phyloP scores from a whole-genome alignment of 352 stramenopile species.

The Phytophthora pistaciae region DNA sequence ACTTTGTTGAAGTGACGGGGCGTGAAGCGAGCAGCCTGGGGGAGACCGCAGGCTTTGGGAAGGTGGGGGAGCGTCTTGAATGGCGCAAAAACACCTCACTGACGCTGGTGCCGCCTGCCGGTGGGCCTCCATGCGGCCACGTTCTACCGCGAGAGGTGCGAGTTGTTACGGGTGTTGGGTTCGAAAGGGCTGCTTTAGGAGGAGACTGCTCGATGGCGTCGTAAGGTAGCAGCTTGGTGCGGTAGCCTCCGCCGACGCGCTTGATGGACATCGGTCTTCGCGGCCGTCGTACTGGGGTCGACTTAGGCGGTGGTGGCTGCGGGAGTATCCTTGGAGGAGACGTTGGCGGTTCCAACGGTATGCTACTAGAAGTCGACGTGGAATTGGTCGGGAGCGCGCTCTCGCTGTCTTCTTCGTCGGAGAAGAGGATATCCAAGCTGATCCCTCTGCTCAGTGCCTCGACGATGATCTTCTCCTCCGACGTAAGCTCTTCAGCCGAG shows the following conservation, averaged over 20 bases:
- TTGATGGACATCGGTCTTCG: slow-evolving; percentile 45
- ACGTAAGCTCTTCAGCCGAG: neutral
- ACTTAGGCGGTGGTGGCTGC: slow-evolving; percentile 22
- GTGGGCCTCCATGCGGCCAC: slow-evolving; percentile 7
- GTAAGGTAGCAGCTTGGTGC: slow-evolving; percentile 34
- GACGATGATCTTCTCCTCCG: slow-evolving; percentile 20
- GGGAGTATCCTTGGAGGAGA: slow-evolving; percentile 7
- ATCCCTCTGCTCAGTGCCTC: slow-evolving; percentile 44
- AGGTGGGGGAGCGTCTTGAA: slow-evolving; percentile 12
- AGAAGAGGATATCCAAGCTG: slow-evolving; percentile 72
- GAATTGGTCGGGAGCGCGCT: slow-evolving; percentile 16
- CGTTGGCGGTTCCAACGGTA: slow-evolving; percentile 9
- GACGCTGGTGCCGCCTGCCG: neutral
- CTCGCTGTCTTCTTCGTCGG: slow-evolving; percentile 44
- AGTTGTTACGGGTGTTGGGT: neutral
- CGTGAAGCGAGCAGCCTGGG: neutral
- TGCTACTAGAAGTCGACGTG: slow-evolving; percentile 18
- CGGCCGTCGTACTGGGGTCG: slow-evolving; percentile 6
- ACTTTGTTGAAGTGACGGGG: neutral
- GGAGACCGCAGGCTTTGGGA: slow-evolving; percentile 18
- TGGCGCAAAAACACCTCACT: slow-evolving; percentile 12
- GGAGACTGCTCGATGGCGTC: slow-evolving; percentile 10
- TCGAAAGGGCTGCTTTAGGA: neutral
- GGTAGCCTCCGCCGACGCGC: slow-evolving; percentile 70
- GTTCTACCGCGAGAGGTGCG: neutral